Percentiles rank a stretch among this genome's conserved stretches.
Evolutionary conservation across 345 rosid genomes (phyloP).

Genomic region (Pelargonium nanum): DNA sequence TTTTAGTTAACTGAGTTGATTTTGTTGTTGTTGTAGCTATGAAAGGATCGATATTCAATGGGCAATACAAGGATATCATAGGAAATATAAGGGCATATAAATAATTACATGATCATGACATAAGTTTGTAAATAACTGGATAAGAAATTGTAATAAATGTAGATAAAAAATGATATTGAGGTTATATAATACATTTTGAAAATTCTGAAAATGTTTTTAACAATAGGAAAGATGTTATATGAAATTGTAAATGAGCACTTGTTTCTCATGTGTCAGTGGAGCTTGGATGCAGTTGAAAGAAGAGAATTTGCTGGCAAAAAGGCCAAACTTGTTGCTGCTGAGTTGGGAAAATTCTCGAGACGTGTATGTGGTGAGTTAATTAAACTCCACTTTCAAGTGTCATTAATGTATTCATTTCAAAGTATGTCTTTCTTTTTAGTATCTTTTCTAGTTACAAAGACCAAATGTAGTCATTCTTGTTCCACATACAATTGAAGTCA

Average conservation of each 20-base stretch:
- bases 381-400: not conserved
- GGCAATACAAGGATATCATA: too few relatives aligned
- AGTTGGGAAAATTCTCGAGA: slow-evolving; percentile 67
- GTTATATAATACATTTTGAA: not conserved
- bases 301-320: slow-evolving; percentile 82
- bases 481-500: too few relatives aligned
- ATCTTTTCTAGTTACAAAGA: too few relatives aligned
- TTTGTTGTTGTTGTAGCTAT: too few relatives aligned
- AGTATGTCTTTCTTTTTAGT: not conserved
- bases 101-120: too few relatives aligned
- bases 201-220: not conserved
- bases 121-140: too few relatives aligned
- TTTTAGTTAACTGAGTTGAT: too few relatives aligned
- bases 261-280: slow-evolving; percentile 43
- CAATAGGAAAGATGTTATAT: not conserved
- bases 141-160: too few relatives aligned
- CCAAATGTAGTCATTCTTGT: not conserved
- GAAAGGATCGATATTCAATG: too few relatives aligned
- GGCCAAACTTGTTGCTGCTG: slow-evolving; percentile 92
- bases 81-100: too few relatives aligned
- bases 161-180: too few relatives aligned
- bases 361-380: slow-evolving; percentile 55
- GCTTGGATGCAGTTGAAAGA: slow-evolving; percentile 58
- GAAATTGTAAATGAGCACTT: not conserved
- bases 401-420: not conserved